Base-by-base conservation (phyloP, 257 asterid genomes). In the Solanum tacnaense region DNA sequence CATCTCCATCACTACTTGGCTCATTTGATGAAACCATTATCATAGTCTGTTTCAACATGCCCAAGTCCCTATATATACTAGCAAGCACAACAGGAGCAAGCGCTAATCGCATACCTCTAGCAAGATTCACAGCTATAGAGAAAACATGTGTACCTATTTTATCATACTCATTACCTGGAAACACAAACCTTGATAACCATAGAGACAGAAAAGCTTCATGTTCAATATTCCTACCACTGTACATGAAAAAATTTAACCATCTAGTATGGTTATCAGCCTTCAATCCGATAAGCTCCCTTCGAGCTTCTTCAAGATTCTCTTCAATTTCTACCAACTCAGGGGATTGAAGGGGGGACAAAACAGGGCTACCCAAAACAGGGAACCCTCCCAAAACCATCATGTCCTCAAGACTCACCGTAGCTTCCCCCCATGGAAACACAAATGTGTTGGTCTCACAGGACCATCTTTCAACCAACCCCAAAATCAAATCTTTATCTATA, bases 341-440 rank as follows among this genome's bases (percentile, higher is more conserved):
- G 21, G 35, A 83, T 12, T 34, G 75, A 41, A 87, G 62, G 21
- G 88, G 89, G 71, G n/a, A 20, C 9, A 86, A 73, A 31, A 91
- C 89, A 73, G 89, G 84, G 7, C 23, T 67, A 41, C 94, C 95
- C 25, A 89, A 27, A 79, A 89, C 89, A 34, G 94, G 89, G 20
- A 82, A 87, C 13, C 95, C 93, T 6, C 93, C 94, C 44, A 93
- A 89, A 38, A 91, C 27, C 88, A 88, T n/a, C 67, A 90, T 29
- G 71, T 92, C 95, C 62, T 92, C 95, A 32, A 92, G 73, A 3
- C 93, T 92, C 3, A 93, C 68, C 4, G 91, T 92, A 15, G 91
- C 89, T 84, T 93, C 94, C 13, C 95, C 95, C 94, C 94, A 93
- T 1, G 91, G 92, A 65, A 93, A 92, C 1, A 92, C 25, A 18